phyloP scores from a whole-genome alignment of 179 eudicot species.

The Gypsophila paniculata region DNA sequence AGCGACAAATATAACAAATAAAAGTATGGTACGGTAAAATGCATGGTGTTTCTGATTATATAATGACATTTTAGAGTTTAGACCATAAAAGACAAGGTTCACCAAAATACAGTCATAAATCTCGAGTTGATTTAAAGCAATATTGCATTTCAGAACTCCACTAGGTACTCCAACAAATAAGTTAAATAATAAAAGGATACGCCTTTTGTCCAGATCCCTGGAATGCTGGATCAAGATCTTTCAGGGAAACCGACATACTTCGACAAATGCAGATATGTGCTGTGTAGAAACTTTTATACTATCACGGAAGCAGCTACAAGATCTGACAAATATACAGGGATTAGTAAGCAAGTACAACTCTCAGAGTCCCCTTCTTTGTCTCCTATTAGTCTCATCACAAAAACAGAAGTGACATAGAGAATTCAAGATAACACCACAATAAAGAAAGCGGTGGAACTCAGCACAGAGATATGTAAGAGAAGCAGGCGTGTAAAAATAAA shows the following conservation, averaged over 20 bases:
- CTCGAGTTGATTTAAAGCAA: neutral
- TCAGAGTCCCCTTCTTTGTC: conserved; percentile 12
- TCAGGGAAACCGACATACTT: conserved; percentile 77
- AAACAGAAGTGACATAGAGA: neutral
- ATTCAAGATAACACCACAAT: neutral
- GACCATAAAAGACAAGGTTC: neutral
- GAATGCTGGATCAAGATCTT: conserved; percentile 83
- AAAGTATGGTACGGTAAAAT: neutral
- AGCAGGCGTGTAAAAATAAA: neutral
- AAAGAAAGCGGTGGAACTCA: neutral
- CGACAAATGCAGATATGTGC: conserved; percentile 14
- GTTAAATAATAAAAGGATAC: conserved; percentile 59
- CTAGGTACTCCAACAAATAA: neutral
- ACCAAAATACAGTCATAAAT: neutral
- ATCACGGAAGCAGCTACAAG: conserved; percentile 20
- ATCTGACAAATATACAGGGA: conserved; percentile 26
- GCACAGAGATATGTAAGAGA: conserved; percentile 4
- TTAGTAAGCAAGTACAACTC: conserved; percentile 1
- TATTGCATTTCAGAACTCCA: conserved; percentile 9
- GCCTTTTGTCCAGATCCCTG: conserved; percentile 96
- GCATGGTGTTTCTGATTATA: neutral
- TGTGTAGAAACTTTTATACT: conserved; percentile 13
- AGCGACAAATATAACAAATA: neutral
- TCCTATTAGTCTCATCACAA: neutral
- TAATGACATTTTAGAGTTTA: neutral